These are phyloP conservation scores for Fallopia convolvulus DNA, from an alignment of 148 eudicot genomes.

Conservation along the genomic window DNA sequence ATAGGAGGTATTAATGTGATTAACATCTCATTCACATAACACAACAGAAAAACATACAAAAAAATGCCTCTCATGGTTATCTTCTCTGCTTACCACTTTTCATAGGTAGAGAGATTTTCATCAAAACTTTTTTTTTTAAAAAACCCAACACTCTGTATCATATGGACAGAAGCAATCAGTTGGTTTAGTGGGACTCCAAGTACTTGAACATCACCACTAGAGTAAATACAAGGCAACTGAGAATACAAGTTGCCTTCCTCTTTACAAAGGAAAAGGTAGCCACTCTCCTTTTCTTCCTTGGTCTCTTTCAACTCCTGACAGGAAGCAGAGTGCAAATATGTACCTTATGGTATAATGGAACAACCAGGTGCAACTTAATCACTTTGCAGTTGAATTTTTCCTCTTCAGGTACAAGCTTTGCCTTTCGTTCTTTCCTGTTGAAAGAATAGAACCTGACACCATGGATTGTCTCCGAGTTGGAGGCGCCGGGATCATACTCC, in stretches of 20 bases:
- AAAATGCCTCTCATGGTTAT: constrained; percentile 1
- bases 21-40: constrained; percentile 7
- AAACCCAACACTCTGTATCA: neutral
- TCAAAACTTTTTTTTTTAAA: constrained; percentile 4
- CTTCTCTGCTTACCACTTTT: constrained; percentile 9
- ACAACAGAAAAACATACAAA: neutral
- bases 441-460: neutral
- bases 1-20: neutral
- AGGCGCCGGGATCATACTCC: constrained; percentile 10
- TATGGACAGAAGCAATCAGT: constrained; percentile 5
- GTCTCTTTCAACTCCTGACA: neutral
- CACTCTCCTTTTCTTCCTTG: neutral
- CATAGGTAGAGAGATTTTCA: constrained; percentile 6
- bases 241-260: constrained; percentile 1
- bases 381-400: neutral
- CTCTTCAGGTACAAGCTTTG: constrained; percentile 7
- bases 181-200: neutral
- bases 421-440: constrained; percentile 6
- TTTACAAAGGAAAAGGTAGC: constrained; percentile 5
- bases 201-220: neutral
- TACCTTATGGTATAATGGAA: constrained; percentile 5
- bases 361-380: constrained; percentile 2
- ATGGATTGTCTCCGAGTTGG: neutral
- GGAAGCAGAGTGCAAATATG: constrained; percentile 8
- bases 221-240: constrained; percentile 1